Conservation (phyloP, 2,329 filamentous ascomycete genomes). For the Nemania diffusa region DNA sequence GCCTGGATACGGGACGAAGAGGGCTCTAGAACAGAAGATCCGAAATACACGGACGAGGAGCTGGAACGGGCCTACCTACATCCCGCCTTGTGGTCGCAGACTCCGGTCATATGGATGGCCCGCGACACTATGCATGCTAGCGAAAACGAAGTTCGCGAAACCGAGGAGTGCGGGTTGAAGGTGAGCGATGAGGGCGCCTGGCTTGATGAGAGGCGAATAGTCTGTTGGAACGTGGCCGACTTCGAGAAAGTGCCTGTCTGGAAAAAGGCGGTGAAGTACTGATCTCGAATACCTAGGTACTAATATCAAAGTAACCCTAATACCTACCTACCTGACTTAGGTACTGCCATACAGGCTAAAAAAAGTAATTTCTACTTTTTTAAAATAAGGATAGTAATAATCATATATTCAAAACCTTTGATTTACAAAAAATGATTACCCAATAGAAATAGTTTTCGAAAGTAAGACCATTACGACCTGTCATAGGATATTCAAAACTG, state of each 20-base stretch:
- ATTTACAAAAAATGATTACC: no score
- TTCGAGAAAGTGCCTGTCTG: slow-evolving; percentile 46
- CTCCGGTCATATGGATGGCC: slow-evolving; percentile 73
- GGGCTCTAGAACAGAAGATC: slow-evolving; percentile 36
- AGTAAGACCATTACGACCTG: no score
- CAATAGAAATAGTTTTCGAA: no score
- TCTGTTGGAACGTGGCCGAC: slow-evolving; percentile 41
- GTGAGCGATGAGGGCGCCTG: slow-evolving; percentile 71
- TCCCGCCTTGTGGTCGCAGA: slow-evolving; percentile 51
- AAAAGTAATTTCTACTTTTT: no score
- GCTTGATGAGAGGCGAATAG: slow-evolving; percentile 65
- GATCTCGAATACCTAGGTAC: slow-evolving; percentile 6
- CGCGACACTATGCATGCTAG: slow-evolving; percentile 69
- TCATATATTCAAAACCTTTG: no score
- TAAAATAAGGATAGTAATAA: no score
- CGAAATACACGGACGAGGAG: slow-evolving; percentile 46
- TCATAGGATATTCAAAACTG: no score
- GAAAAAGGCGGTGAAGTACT: slow-evolving; percentile 42
- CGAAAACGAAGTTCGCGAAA: slow-evolving; percentile 69
- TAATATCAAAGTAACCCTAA: not conserved
- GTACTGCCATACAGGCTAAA: no score
- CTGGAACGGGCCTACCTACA: slow-evolving; percentile 46
- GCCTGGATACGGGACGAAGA: slow-evolving; percentile 41
- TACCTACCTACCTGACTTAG: not conserved
- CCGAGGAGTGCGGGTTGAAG: slow-evolving; percentile 67